phyloP scores from a whole-genome alignment of 2,329 filamentous ascomycete genomes.

The Aspergillus sp. region DNA sequence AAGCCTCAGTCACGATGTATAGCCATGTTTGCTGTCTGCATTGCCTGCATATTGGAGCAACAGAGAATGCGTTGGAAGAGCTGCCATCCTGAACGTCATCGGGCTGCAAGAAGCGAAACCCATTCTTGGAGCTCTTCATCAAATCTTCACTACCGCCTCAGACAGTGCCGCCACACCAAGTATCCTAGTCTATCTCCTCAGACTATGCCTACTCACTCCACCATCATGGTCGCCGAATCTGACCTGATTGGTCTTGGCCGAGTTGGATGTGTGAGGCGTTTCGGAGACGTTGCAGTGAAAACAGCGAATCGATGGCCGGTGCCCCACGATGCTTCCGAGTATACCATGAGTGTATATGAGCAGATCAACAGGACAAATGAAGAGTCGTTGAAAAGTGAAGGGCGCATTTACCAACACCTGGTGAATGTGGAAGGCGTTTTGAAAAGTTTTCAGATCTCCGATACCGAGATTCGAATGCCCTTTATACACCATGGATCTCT shows the following conservation, averaged over 20 bases:
- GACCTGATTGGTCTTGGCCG: constrained; percentile 1
- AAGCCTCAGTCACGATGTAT: no score
- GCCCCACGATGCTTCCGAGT: constrained; percentile 3
- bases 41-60: no score
- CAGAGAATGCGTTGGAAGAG: no score
- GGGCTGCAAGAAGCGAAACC: no score
- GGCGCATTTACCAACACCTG: background rate
- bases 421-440: background rate
- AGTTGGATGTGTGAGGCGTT: constrained; percentile 1
- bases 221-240: background rate
- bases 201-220: no score
- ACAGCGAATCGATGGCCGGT: background rate
- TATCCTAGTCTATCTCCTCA: no score
- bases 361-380: constrained; percentile 4
- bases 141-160: no score
- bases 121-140: no score
- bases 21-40: no score
- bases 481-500: constrained; percentile 7
- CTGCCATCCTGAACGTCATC: no score
- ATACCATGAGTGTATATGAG: background rate
- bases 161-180: no score
- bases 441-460: constrained; percentile 6
- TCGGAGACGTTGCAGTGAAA: constrained; percentile 1
- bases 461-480: constrained; percentile 8
- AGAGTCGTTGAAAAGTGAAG: constrained; percentile 1